Evolutionary conservation across 768 basidiomycete genomes (phyloP).

Genomic region (Sutorius australiensis): DNA sequence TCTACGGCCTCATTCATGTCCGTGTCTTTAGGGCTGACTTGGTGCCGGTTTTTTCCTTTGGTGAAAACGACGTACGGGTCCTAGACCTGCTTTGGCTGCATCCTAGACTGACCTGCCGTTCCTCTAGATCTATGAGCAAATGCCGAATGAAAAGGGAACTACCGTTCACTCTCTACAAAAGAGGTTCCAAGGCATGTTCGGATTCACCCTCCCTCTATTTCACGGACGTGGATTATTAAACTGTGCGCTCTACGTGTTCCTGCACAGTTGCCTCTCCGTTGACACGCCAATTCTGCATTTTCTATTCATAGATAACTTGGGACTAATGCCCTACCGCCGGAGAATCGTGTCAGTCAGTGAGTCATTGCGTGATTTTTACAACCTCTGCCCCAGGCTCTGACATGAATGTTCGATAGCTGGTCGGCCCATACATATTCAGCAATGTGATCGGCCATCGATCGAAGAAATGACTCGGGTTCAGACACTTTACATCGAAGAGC

Average conservation of each 20-base stretch:
- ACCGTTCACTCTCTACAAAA: conserved; percentile 83
- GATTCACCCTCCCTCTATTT: conserved; percentile 96
- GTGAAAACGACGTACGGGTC: conserved; percentile 88
- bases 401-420: conserved; percentile 55
- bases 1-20: conserved; percentile 3
- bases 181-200: conserved; percentile 87
- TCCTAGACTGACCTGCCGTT: neutral
- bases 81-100: neutral
- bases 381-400: neutral
- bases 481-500: conserved; percentile 84
- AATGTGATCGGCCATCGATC: conserved; percentile 75
- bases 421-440: conserved; percentile 74
- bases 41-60: conserved; percentile 97
- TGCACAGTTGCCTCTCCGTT: neutral
- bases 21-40: conserved; percentile 71
- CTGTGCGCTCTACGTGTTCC: conserved; percentile 54
- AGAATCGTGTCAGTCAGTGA: conserved; percentile 94
- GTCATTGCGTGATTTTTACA: conserved; percentile 33
- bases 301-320: conserved; percentile 71
- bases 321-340: conserved; percentile 92
- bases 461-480: conserved; percentile 81
- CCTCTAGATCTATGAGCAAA: conserved; percentile 87
- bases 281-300: neutral
- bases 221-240: conserved; percentile 94
- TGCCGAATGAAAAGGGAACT: conserved; percentile 93